Conservation (phyloP, 768 basidiomycete species). For the Mycena vitilis region DNA sequence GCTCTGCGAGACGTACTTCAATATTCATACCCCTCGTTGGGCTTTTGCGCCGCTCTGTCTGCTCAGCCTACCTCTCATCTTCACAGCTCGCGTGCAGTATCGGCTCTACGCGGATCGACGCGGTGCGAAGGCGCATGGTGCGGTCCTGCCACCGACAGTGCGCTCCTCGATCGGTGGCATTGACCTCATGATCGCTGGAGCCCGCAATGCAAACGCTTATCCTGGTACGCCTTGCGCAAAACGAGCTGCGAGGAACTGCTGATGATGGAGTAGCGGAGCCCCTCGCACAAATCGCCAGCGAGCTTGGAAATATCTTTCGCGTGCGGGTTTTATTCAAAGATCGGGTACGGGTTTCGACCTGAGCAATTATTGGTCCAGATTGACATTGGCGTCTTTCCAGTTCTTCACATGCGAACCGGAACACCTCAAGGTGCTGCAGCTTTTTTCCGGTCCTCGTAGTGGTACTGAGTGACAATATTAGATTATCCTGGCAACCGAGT, state of each 20-base stretch:
- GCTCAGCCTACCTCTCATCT: conserved; percentile 23
- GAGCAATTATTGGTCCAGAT: neutral
- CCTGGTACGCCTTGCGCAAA: conserved; percentile 8
- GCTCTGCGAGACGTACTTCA: conserved; percentile 9
- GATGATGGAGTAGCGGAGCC: conserved; percentile 12
- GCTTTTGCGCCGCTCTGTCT: conserved; percentile 4
- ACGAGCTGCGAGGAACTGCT: neutral
- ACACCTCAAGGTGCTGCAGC: conserved; percentile 51
- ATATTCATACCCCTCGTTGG: conserved; percentile 6
- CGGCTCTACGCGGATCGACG: conserved; percentile 1
- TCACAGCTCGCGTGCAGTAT: conserved; percentile 15
- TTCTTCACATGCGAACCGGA: conserved; percentile 58
- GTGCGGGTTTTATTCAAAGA: conserved; percentile 28
- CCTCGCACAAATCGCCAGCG: neutral
- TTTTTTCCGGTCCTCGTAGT: neutral
- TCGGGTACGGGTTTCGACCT: conserved; percentile 9
- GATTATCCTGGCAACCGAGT: conserved; percentile 59
- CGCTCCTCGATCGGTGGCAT: conserved; percentile 25
- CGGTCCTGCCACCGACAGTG: conserved; percentile 23
- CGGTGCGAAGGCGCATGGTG: conserved; percentile 21
- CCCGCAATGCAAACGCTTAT: neutral
- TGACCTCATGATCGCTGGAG: conserved; percentile 13
- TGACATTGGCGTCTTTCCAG: neutral
- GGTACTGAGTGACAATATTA: neutral
- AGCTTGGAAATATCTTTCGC: conserved; percentile 12